Evolutionary conservation across 345 rosid genomes (phyloP).

Genomic region (Turritis glabra): DNA sequence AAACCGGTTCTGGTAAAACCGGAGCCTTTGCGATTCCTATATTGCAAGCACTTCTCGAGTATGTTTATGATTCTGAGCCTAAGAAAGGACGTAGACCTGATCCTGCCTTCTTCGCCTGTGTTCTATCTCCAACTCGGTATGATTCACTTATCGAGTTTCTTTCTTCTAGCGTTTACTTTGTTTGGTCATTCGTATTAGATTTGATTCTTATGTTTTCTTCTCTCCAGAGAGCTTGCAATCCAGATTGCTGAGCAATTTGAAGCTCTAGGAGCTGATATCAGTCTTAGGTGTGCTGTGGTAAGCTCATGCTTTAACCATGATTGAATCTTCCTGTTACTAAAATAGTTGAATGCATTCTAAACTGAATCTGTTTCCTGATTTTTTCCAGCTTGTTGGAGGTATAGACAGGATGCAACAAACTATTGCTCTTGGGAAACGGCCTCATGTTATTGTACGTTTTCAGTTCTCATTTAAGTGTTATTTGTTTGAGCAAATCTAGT

Average conservation of each 20-base stretch:
- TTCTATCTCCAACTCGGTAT: constrained; percentile 92
- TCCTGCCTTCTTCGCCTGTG: constrained; percentile 84
- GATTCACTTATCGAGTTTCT: background rate
- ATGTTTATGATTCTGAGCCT: constrained; percentile 43
- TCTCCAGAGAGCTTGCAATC: constrained; percentile 83
- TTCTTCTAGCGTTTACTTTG: constrained; percentile 5
- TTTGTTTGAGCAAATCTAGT: background rate
- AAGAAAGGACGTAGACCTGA: constrained; percentile 55
- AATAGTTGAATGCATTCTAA: background rate
- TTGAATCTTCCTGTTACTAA: background rate
- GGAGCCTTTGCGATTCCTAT: constrained; percentile 98
- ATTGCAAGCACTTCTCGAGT: constrained; percentile 69
- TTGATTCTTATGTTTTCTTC: background rate
- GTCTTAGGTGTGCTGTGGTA: constrained; percentile 87
- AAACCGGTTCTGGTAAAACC: constrained; percentile 94
- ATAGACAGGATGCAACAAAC: constrained; percentile 85
- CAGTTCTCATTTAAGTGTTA: background rate
- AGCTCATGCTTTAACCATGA: constrained; percentile 27
- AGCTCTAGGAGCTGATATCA: constrained; percentile 81
- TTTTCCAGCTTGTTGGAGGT: constrained; percentile 90
- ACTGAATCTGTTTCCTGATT: background rate
- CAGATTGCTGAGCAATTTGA: constrained; percentile 97
- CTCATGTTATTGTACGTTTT: constrained; percentile 60
- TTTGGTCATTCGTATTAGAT: background rate
- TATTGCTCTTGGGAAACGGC: constrained; percentile 71